A percentile compares a stretch with the other conserved stretches of the same genome.
Conservation (phyloP, 2,329 filamentous ascomycete species). For the Penicillium sp. region DNA sequence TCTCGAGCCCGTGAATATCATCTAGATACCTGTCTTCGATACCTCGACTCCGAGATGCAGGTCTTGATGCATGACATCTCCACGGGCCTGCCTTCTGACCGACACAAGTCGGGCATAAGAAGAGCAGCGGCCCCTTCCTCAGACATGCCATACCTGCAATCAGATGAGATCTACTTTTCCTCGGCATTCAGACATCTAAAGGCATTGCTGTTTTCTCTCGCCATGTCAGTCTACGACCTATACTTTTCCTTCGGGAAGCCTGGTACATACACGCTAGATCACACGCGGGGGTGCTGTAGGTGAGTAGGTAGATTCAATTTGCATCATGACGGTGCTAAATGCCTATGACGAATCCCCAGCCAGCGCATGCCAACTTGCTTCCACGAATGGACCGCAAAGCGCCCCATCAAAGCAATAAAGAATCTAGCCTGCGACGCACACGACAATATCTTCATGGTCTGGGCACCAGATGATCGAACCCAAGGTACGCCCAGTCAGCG, state of each 20-base stretch:
- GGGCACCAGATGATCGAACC: background rate
- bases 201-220: background rate
- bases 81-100: background rate
- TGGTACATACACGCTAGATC: slow-evolving; percentile 4
- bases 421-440: background rate
- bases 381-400: background rate
- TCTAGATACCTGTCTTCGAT: background rate
- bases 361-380: slow-evolving; percentile 2
- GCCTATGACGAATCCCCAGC: background rate
- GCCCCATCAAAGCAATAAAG: background rate
- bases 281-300: slow-evolving; percentile 1
- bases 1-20: background rate
- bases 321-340: no score
- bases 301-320: background rate
- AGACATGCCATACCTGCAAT: background rate
- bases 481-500: background rate
- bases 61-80: background rate
- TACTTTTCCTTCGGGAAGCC: slow-evolving; percentile 6
- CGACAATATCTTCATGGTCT: slow-evolving; percentile 5
- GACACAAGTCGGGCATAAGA: background rate
- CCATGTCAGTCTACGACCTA: slow-evolving; percentile 8
- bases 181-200: background rate
- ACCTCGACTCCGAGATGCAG: background rate
- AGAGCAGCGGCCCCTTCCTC: background rate
- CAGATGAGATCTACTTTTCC: no score